Percentiles rank a stretch among this genome's conserved stretches.
These are phyloP conservation scores for Rhynchospora breviuscula DNA, from an alignment of 176 grass and related monocot species.

Conservation along the genomic window DNA sequence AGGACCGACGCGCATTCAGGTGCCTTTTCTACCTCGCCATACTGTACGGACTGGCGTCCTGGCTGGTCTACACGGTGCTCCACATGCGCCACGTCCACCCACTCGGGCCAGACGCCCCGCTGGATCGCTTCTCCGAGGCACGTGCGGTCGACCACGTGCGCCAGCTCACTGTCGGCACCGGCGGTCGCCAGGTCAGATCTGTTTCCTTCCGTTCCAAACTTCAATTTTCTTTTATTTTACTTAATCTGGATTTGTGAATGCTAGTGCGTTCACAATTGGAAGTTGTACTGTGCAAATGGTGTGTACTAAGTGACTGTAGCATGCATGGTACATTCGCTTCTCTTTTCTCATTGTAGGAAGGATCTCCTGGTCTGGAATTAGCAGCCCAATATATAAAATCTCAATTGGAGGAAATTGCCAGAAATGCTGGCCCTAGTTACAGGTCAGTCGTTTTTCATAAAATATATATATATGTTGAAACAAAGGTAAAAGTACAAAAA, in stretches of 20 bases:
- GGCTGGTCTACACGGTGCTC: constrained; percentile 51
- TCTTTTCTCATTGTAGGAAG: constrained; percentile 61
- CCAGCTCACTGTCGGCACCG: constrained; percentile 70
- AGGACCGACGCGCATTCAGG: constrained; percentile 32
- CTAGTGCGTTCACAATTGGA: not conserved
- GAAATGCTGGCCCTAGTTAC: constrained; percentile 48
- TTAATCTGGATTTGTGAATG: not conserved
- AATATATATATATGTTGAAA: not conserved
- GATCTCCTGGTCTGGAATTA: constrained; percentile 66
- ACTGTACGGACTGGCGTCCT: constrained; percentile 64
- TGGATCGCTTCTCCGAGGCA: constrained; percentile 62
- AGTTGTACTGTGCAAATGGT: not conserved
- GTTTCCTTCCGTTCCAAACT: not conserved
- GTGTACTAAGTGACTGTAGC: too few species aligned
- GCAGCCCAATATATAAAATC: constrained; percentile 78
- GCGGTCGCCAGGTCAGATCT: constrained; percentile 53
- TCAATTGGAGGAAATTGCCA: constrained; percentile 59
- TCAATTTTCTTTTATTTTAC: not conserved
- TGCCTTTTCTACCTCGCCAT: constrained; percentile 55
- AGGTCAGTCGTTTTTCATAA: constrained; percentile 33
- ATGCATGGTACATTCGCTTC: too few species aligned
- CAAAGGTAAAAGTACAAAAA: not conserved
- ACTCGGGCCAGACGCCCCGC: constrained; percentile 46
- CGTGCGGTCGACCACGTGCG: constrained; percentile 67
- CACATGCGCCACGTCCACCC: constrained; percentile 87